These are phyloP conservation scores for Clarireedia monteithiana DNA, from an alignment of 2,329 filamentous ascomycete species.

Conservation along the genomic window DNA sequence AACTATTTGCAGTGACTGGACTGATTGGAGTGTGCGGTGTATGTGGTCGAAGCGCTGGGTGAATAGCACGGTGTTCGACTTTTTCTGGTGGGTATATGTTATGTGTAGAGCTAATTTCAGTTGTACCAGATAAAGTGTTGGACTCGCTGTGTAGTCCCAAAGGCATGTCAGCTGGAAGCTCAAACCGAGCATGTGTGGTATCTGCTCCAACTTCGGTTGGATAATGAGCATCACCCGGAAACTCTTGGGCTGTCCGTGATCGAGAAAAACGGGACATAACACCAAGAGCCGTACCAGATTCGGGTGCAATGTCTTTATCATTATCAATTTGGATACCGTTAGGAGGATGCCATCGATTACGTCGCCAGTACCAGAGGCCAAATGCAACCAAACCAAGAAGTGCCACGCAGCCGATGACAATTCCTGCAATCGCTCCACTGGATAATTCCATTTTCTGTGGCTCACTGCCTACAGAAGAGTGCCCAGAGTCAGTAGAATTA, in stretches of 20 bases:
- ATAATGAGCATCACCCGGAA: conserved; percentile 42
- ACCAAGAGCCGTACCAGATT: conserved; percentile 36
- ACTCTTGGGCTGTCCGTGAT: conserved; percentile 37
- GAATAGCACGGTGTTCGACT: neutral
- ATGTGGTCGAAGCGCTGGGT: neutral
- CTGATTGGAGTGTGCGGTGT: neutral
- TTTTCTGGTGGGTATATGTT: neutral
- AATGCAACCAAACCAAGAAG: conserved; percentile 12
- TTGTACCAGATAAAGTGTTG: conserved; percentile 18
- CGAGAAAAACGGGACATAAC: conserved; percentile 16
- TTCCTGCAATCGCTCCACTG: conserved; percentile 20
- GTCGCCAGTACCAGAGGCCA: neutral
- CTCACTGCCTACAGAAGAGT: neutral
- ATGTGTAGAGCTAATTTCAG: conserved; percentile 11
- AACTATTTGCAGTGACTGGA: neutral
- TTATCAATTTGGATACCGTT: neutral
- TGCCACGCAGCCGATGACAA: conserved; percentile 16
- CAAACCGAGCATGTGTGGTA: conserved; percentile 15
- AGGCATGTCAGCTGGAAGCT: conserved; percentile 6
- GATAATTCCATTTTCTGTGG: conserved; percentile 5
- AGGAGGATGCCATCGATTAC: conserved; percentile 21
- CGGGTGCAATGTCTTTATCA: neutral
- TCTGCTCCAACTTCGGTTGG: conserved; percentile 29
- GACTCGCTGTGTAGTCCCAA: conserved; percentile 24
- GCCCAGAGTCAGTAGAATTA: neutral